Evolutionary conservation across 2,329 filamentous ascomycete species (phyloP).

Genomic region (Coniochaeta sp.): DNA sequence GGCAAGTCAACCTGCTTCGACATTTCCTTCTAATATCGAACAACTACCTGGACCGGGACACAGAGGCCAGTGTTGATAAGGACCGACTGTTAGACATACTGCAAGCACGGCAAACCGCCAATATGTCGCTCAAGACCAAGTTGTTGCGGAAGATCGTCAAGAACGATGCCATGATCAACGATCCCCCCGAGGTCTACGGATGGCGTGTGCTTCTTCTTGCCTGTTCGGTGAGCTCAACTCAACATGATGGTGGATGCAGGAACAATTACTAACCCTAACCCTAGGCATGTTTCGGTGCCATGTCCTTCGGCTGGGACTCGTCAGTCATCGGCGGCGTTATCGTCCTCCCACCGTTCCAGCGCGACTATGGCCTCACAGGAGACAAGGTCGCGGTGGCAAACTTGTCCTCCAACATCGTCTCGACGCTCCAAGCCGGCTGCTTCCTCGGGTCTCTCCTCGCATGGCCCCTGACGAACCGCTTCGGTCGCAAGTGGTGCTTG

Average conservation of each 20-base stretch:
- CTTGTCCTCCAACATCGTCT: conserved; percentile 58
- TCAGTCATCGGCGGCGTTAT: conserved; percentile 63
- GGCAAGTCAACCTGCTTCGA: neutral
- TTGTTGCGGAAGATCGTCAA: conserved; percentile 37
- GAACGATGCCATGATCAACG: conserved; percentile 57
- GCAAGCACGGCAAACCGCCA: neutral
- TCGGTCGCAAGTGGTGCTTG: conserved; percentile 47
- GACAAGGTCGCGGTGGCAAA: conserved; percentile 37
- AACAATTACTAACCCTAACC: conserved; percentile 3
- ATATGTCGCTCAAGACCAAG: conserved; percentile 2
- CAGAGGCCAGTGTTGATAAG: no score
- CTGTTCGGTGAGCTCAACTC: conserved; percentile 35
- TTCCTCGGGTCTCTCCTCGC: conserved; percentile 35
- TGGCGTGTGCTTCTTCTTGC: conserved; percentile 62
- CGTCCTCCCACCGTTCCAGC: conserved; percentile 43
- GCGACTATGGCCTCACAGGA: conserved; percentile 44
- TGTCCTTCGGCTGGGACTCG: conserved; percentile 55
- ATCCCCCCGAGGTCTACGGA: conserved; percentile 63
- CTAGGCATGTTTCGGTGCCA: conserved; percentile 36
- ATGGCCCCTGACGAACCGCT: conserved; percentile 42
- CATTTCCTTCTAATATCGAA: neutral
- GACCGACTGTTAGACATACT: neutral
- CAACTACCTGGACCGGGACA: neutral
- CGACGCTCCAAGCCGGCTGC: conserved; percentile 39
- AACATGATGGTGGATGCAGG: neutral